Evolutionary conservation across 2,329 filamentous ascomycete genomes (phyloP), one percentile per base, ranked within the genome.

Genomic region (Penicillium sp.): DNA sequence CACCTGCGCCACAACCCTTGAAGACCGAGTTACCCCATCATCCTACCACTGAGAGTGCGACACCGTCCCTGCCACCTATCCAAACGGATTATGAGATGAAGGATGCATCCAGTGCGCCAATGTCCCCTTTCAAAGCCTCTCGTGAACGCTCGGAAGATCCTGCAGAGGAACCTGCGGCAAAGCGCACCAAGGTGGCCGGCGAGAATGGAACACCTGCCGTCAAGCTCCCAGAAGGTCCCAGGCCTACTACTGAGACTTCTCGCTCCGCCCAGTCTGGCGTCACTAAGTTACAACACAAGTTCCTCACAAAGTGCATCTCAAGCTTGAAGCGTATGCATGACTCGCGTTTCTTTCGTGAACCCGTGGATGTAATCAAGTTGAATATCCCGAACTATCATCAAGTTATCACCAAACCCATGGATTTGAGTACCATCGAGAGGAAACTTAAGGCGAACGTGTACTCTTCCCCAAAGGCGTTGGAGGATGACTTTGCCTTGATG

Each of bases 291-390:
- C 77, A 78, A 56, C 72, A 76, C 50, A 79, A 77, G 56, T 76
- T 75, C 50, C 61, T 79, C 31, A 58, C 66, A 5, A 76, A 75
- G 62, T 67, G 63, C n/a, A 60, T 79, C 26, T 68, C 71, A 56
- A 77, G 63, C 59, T 63, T 93, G 55, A 96, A 96, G 78, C 95
- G 96, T 75, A 93, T 91, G 47, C 91, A 93, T 71, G 86, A 88
- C 58, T 90, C 93, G 2, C 77, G 78, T 7, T 84, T 88, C 53
- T 98, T 96, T 78, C 83, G 86, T 61, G 83, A 87, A 43, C 88
- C 95, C 0, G 95, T 98, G 8, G 84, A 90, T 70, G 84, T 83
- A 39, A 78, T 93, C 24, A 90, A 89, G 74, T 83, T 96, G 41
- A 81, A 79, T 27, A 86, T 98, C 41, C 91, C 90, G 53, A 86